Evolutionary conservation across 2,329 filamentous ascomycete genomes (phyloP).

Genomic region (Emmonsiellopsis sp.): DNA sequence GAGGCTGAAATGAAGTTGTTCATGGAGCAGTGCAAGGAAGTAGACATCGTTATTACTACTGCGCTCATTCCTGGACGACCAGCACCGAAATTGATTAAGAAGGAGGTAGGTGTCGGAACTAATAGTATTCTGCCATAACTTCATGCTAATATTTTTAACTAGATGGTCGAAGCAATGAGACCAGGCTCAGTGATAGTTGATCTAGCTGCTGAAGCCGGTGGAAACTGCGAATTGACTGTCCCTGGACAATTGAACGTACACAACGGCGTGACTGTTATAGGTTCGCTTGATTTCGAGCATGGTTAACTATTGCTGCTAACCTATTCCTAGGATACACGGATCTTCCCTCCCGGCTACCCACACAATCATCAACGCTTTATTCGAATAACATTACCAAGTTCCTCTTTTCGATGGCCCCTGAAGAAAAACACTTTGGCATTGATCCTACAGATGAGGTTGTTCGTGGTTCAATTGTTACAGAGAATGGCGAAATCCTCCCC

Average conservation of each 20-base stretch:
- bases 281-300: slow-evolving; percentile 33
- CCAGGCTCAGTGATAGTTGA: slow-evolving; percentile 84
- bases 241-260: slow-evolving; percentile 61
- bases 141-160: slow-evolving; percentile 8
- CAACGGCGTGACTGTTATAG: slow-evolving; percentile 75
- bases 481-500: slow-evolving; percentile 66
- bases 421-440: slow-evolving; percentile 69
- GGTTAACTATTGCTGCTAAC: background rate
- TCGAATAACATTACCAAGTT: slow-evolving; percentile 92
- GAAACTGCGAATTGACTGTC: slow-evolving; percentile 75
- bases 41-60: slow-evolving; percentile 88
- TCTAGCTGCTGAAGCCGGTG: slow-evolving; percentile 76
- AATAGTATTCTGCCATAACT: background rate
- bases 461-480: slow-evolving; percentile 72
- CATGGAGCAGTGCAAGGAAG: slow-evolving; percentile 73
- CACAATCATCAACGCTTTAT: slow-evolving; percentile 81
- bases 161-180: slow-evolving; percentile 76
- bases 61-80: slow-evolving; percentile 80
- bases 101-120: slow-evolving; percentile 36
- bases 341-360: slow-evolving; percentile 74
- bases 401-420: slow-evolving; percentile 68
- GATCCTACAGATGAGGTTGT: slow-evolving; percentile 79
- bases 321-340: slow-evolving; percentile 63
- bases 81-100: slow-evolving; percentile 75
- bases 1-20: slow-evolving; percentile 91